Base-by-base conservation (phyloP, 2,329 filamentous ascomycete genomes). In the Pochonia chlamydosporia region DNA sequence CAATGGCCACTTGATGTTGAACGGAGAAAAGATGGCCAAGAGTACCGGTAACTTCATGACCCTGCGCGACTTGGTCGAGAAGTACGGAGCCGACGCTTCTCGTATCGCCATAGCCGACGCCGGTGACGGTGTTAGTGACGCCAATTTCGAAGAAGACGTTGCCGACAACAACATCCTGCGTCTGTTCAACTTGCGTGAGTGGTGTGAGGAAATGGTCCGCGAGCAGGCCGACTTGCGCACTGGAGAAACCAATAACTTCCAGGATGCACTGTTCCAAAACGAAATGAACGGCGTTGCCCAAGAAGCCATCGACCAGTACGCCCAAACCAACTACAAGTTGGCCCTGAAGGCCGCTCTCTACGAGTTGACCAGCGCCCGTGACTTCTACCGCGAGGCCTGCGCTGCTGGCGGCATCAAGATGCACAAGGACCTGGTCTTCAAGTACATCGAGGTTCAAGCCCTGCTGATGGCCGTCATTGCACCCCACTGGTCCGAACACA, bases 1-100 rank as follows among this genome's bases (percentile, higher is more conserved):
- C 52, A 99, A 99, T 63, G 93, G 93, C 2, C 92, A 97, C 70
- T 72, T 97, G 60, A 82, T 95, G 67, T 76, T 99, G 54, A 99
- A 99, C 65, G 92, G 92, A 43, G 89, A 96, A 65, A 99, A 99
- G 79, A 99, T 99, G 93, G 87, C 84, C 65, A 99, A 99, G 75
- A 92, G 86, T 46, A 96, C 91, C 0, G 93, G 93, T 52, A 99
- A 97, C 72, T 99, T 99, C 75, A 77, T 99, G 65, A 97, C 93
- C 10, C 75, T 97, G 44, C 79, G 84, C 46, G 88, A 96, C 52
- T 79, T 91, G 25, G 85, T 92, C 13, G 79, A 84, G 58, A 99
- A 99, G 67, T 99, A 93, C 59, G 93, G 93, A 60, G 92, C 93
- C 8, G 93, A 97, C 65, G 93, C 93, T 13, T 86, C 87, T 37